Evolutionary conservation across 1,284 basidiomycete species (phyloP).

Genomic region (Sanghuangporus baumii): DNA sequence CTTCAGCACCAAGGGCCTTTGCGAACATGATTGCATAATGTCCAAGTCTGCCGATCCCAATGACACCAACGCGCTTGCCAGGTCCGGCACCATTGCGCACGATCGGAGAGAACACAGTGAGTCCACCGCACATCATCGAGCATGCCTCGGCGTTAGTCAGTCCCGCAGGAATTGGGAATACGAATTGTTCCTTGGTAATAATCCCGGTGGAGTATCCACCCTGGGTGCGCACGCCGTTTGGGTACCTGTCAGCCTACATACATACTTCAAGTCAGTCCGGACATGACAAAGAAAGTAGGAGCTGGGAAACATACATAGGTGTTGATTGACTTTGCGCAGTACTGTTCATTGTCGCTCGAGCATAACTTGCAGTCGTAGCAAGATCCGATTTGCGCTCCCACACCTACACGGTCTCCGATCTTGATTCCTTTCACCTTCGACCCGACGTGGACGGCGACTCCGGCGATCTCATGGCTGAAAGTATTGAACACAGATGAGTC

Average conservation of each 20-base stretch:
- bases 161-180: constrained; percentile 62
- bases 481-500: constrained; percentile 28
- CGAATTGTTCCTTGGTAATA: constrained; percentile 62
- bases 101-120: constrained; percentile 65
- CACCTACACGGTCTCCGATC: constrained; percentile 60
- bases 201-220: constrained; percentile 66
- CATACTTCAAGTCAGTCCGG: constrained; percentile 15
- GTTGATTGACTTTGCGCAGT: constrained; percentile 32
- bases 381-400: constrained; percentile 53
- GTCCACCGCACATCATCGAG: constrained; percentile 57
- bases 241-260: constrained; percentile 42
- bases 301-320: constrained; percentile 29
- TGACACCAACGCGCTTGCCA: constrained; percentile 62
- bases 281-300: background rate
- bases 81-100: constrained; percentile 54
- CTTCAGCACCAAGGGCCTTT: constrained; percentile 45
- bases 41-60: constrained; percentile 54
- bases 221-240: constrained; percentile 45
- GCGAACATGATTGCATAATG: constrained; percentile 45
- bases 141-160: constrained; percentile 47
- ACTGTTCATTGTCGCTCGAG: constrained; percentile 49
- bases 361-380: constrained; percentile 51
- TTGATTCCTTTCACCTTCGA: constrained; percentile 50
- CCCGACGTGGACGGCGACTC: constrained; percentile 49
- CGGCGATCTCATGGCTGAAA: constrained; percentile 54